A percentile compares a stretch with the other conserved stretches of the same genome.
phyloP scores from a whole-genome alignment of 129 eudicot species.

The Flaveria ramosissima region DNA sequence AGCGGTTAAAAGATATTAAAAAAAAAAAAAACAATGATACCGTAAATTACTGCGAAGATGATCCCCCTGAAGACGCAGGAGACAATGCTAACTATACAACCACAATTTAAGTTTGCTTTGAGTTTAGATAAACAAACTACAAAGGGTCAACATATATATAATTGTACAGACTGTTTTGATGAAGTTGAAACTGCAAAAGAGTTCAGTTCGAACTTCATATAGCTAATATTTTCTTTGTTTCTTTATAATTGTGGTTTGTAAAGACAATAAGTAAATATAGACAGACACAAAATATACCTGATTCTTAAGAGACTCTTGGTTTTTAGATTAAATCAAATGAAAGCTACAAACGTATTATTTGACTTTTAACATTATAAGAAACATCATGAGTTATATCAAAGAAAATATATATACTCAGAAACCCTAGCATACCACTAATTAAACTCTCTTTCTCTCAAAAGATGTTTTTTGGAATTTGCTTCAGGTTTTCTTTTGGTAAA shows the following conservation, averaged over 20 bases:
- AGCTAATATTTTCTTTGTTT: background rate
- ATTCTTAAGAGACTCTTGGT: slow-evolving; percentile 4
- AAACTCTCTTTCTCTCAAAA: slow-evolving; percentile 18
- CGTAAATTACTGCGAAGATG: no score
- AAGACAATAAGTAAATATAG: no score
- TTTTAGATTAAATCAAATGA: slow-evolving; percentile 6
- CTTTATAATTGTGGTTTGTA: background rate
- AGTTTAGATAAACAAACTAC: no score
- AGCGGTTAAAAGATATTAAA: background rate
- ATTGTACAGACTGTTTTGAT: background rate
- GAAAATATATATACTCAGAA: slow-evolving; percentile 32
- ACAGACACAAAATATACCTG: slow-evolving; percentile 4
- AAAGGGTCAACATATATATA: background rate
- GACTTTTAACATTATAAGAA: background rate
- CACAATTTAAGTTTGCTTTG: no score
- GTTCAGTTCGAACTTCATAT: background rate
- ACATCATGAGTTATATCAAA: background rate
- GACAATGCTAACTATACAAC: no score
- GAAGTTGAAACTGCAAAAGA: slow-evolving; percentile 2
- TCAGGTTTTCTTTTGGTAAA: slow-evolving; percentile 7
- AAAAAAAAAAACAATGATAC: no score
- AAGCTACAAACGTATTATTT: background rate
- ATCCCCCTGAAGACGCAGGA: no score
- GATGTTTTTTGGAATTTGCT: slow-evolving; percentile 15
- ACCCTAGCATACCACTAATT: slow-evolving; percentile 28